phyloP scores from a whole-genome alignment of 495 filamentous ascomycete genomes.

The Cercophora newfieldiana region DNA sequence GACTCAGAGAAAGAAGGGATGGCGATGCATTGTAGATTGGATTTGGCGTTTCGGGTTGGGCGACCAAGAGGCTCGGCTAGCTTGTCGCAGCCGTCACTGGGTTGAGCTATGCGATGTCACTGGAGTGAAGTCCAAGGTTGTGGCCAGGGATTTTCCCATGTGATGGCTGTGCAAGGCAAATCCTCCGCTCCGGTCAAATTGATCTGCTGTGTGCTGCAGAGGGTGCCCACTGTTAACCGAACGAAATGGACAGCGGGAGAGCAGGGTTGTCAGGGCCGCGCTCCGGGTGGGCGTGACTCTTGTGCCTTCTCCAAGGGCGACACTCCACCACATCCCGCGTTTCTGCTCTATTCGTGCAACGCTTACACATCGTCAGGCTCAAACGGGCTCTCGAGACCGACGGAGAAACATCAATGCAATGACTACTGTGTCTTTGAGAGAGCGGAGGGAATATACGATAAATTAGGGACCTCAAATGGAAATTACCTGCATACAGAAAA shows the following conservation, averaged over 20 bases:
- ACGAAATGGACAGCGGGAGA: background rate
- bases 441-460: too few relatives aligned
- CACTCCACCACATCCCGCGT: background rate
- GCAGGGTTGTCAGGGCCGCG: background rate
- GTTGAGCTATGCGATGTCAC: background rate
- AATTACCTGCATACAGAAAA: too few relatives aligned
- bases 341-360: background rate
- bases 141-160: slow-evolving; percentile 17
- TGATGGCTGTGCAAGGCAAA: background rate
- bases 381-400: too few relatives aligned
- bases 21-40: too few relatives aligned
- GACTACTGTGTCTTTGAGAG: too few relatives aligned
- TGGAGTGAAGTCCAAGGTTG: background rate
- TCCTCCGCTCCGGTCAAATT: too few relatives aligned
- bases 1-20: background rate
- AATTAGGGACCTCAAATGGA: too few relatives aligned
- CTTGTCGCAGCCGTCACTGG: background rate
- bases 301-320: too few relatives aligned
- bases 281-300: background rate
- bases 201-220: background rate
- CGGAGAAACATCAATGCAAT: too few relatives aligned
- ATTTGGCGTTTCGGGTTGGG: slow-evolving; percentile 6
- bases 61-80: background rate
- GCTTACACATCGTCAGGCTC: too few relatives aligned
- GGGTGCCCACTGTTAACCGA: slow-evolving; percentile 4